Conservation (phyloP, 2,329 filamentous ascomycete species). For the Stachybotrys chlorohalonatus region DNA sequence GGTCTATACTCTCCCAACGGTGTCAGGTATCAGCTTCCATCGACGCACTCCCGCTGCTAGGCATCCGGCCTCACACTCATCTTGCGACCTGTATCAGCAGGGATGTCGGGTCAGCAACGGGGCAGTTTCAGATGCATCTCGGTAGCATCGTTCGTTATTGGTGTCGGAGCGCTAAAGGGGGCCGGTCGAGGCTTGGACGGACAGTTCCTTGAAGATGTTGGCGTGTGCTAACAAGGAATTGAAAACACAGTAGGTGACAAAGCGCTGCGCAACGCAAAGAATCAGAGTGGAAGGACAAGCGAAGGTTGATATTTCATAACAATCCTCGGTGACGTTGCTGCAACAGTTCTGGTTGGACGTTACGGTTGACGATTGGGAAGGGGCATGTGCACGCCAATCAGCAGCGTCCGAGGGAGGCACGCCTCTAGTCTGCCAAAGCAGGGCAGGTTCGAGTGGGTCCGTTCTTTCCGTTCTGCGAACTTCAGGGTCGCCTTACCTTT, state of each 20-base stretch:
- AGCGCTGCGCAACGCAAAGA: not conserved
- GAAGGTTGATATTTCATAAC: too few species aligned
- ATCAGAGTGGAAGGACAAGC: too few species aligned
- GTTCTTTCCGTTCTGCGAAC: too few species aligned
- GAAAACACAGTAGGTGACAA: not conserved
- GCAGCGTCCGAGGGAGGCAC: too few species aligned
- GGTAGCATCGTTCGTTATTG: not conserved
- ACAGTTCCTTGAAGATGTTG: too few species aligned
- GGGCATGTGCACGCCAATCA: not conserved
- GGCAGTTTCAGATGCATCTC: constrained; percentile 11
- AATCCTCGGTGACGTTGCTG: not conserved
- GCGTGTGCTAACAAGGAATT: too few species aligned
- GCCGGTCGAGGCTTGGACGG: not conserved
- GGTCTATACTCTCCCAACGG: constrained; percentile 26
- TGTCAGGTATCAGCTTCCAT: constrained; percentile 8
- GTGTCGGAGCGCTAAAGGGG: not conserved
- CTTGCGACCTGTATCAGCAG: constrained; percentile 13
- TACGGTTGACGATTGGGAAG: not conserved
- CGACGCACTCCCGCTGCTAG: not conserved
- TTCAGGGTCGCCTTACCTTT: too few species aligned
- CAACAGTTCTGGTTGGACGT: not conserved
- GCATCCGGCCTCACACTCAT: constrained; percentile 24
- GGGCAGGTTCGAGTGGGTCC: too few species aligned
- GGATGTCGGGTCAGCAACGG: constrained; percentile 8
- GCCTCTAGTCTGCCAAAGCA: too few species aligned